Evolutionary conservation across 192 early-diverging fungal genomes (phyloP), one percentile per base, ranked within the genome.

Genomic region (Coemansia aciculifera): DNA sequence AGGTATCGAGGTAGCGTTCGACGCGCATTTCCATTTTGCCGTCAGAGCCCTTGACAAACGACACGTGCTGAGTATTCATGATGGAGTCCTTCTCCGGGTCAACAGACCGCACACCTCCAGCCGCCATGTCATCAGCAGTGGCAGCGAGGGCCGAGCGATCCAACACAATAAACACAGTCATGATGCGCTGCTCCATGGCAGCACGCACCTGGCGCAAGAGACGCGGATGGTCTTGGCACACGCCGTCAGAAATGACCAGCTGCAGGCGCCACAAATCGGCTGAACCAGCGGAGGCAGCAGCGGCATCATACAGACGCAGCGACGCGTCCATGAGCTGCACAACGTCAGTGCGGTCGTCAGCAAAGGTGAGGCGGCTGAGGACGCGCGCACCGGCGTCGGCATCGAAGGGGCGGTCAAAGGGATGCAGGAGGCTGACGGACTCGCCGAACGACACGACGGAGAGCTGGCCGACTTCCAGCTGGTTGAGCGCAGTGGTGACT

Each of bases 161-260:
- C 15, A 99, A 83, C 17, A 99, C 90, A 57, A 99, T 92, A 77
- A 99, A 99, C 60, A 98, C 94, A 19, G 95, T 86, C 93, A 97
- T 95, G 66, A 99, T 88, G 64, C 91, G 90, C 54, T 85, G 81
- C 71, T 96, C 91, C 73, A 87, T 83, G 15, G 91, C 91, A 3
- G 95, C 93, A 31, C 95, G 86, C 17, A 99, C 98, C 73, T 95
- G 85, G 12, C 90, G 80, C 72, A 90, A 84, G 27, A 99, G 80
- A 5, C 86, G 85, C 62, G 92, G 88, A 69, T 98, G 98, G 75
- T 96, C 93, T 72, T 99, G 94, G 71, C 95, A 96, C 39, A 98
- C 90, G 62, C 95, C 98, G 72, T 99, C 98, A 15, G 98, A 99
- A 11, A 99, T 87, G 46, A 99, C 90, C 29, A 99, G 84, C 78